phyloP scores from a whole-genome alignment of 768 basidiomycete genomes.

The Collybiopsis luxurians region DNA sequence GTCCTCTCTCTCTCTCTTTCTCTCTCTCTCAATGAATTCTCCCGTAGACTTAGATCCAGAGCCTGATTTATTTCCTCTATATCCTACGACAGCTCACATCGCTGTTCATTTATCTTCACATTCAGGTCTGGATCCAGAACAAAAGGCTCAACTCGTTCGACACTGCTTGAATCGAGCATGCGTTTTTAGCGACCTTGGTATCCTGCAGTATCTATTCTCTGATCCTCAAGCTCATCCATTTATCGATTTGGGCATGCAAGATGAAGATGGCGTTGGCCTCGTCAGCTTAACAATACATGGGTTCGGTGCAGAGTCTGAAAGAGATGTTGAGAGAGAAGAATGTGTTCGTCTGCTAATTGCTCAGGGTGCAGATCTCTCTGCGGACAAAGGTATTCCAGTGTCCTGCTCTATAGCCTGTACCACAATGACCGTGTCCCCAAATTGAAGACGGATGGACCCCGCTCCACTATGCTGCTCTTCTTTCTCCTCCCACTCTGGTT shows the following conservation, averaged over 20 bases:
- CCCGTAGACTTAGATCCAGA: constrained; percentile 62
- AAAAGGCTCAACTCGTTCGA: constrained; percentile 66
- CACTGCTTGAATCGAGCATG: constrained; percentile 78
- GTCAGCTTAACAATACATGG: constrained; percentile 78
- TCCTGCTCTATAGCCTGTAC: not conserved
- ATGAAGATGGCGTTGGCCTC: constrained; percentile 85
- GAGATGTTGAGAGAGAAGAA: constrained; percentile 89
- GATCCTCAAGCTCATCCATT: constrained; percentile 64
- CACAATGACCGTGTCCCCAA: constrained; percentile 7
- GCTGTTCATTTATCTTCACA: constrained; percentile 60
- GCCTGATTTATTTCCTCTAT: constrained; percentile 77
- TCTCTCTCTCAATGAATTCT: not conserved
- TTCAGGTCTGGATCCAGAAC: constrained; percentile 64
- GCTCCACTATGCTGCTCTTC: constrained; percentile 86
- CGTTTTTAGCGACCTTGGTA: constrained; percentile 70
- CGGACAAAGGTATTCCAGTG: constrained; percentile 59
- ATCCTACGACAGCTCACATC: constrained; percentile 66
- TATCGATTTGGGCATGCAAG: constrained; percentile 67
- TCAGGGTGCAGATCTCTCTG: constrained; percentile 69
- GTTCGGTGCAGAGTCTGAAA: constrained; percentile 77
- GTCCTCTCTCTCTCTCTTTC: no score
- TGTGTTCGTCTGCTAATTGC: constrained; percentile 77
- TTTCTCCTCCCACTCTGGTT: constrained; percentile 87
- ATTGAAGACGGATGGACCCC: constrained; percentile 95
- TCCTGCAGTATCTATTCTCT: constrained; percentile 69